Conservation (phyloP, 208 protist species). For the Leishmania martiniquensis region DNA sequence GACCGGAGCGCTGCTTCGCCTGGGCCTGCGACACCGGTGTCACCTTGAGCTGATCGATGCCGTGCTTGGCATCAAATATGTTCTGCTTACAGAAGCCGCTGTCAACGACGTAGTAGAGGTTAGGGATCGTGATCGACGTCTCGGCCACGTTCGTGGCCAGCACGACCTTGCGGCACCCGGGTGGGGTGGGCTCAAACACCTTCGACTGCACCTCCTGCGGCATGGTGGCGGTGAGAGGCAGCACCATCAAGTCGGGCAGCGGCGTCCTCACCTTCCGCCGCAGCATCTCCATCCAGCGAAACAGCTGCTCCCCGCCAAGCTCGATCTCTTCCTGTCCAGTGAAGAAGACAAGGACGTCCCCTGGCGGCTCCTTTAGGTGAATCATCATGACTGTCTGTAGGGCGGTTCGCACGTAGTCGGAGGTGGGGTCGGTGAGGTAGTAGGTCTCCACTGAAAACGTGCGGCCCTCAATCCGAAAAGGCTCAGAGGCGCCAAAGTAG, state of each 20-base stretch:
- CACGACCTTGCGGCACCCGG: constrained; percentile 95
- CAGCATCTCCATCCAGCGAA: constrained; percentile 87
- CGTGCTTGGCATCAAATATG: constrained; percentile 96
- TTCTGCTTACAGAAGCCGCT: constrained; percentile 99
- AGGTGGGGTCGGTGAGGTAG: constrained; percentile 92
- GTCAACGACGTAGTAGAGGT: constrained; percentile 98
- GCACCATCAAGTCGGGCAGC: constrained; percentile 94
- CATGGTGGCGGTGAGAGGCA: constrained; percentile 98
- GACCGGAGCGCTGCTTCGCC: constrained; percentile 96
- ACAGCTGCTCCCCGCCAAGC: constrained; percentile 97
- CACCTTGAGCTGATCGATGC: constrained; percentile 97
- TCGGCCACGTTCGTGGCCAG: constrained; percentile 99
- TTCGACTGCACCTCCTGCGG: constrained; percentile 98
- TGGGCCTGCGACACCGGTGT: constrained; percentile 98
- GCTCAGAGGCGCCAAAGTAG: constrained; percentile 97
- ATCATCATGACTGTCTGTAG: constrained; percentile 99
- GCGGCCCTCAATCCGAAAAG: constrained; percentile 98
- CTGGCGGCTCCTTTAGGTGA: constrained; percentile 96
- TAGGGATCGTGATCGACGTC: constrained; percentile 99
- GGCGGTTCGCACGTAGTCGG: constrained; percentile 97
- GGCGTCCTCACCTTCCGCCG: constrained; percentile 48
- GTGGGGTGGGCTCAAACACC: constrained; percentile 98
- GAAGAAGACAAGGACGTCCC: constrained; percentile 99
- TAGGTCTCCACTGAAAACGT: constrained; percentile 98
- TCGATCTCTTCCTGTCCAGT: constrained; percentile 99